Base-by-base conservation (phyloP, 352 stramenopile species). In the Globisporangium parvum region DNA sequence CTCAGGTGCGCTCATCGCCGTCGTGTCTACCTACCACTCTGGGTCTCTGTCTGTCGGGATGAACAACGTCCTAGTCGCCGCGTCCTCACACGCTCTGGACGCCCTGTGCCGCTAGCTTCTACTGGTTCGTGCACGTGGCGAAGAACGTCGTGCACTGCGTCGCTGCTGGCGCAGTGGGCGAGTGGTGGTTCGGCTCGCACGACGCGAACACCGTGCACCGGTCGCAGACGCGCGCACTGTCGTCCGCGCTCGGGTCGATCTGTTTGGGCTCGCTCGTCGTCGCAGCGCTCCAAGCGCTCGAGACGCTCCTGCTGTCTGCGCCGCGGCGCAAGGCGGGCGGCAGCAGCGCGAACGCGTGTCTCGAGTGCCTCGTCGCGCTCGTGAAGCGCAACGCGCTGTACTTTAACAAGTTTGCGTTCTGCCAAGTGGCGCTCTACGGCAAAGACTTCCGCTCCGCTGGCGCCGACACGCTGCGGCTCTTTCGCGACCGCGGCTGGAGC, bases 381-480 rank as follows among this genome's bases (percentile, higher is more conserved):
- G 75, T 91, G 15, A 77, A 77, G 46, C 75, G 74, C 47, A 90
- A 91, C 57, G 72, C 90, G 60, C 66, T 85, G 52, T 85, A 88
- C 41, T 95, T 91, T 54, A 95, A 95, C 73, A 95, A 95, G 63
- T 95, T 83, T 59, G 85, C 85, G 3, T 93, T 92, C 55, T 92
- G 82, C 50, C 85, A 93, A 35, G 74, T 95, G 26, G 82, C 82
- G 21, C 69, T 95, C n/a, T 91, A 95, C 66, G 85, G 82, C 17
- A 93, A 91, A 51, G 74, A 89, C 55, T 93, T 95, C 60, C 67
- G 75, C 15, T 69, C 70, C 45, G 85, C 85, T 31, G 82, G 85
- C 14, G 64, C 69, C 20, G 85, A 95, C 67, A 92, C 79, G 15
- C 84, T 93, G 72, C 75, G 70, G 15, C 69, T 95, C 37, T 93